phyloP scores from a whole-genome alignment of 2,329 filamentous ascomycete species.

The Colletotrichum sp. region DNA sequence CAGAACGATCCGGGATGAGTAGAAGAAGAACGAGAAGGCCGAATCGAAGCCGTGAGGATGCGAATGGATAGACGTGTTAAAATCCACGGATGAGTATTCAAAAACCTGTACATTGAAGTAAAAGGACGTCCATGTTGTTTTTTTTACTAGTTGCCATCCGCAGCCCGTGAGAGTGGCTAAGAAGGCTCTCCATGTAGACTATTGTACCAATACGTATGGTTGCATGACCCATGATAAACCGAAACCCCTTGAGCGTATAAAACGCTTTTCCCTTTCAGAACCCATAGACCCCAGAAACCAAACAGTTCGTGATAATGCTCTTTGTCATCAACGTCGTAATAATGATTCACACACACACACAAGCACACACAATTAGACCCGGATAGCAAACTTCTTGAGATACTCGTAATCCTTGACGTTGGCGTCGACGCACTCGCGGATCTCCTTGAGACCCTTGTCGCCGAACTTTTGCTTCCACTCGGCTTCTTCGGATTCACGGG shows the following conservation, averaged over 20 bases:
- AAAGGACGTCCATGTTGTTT: not conserved
- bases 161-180: not conserved
- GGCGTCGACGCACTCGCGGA: slow-evolving; percentile 72
- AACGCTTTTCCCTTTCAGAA: not conserved
- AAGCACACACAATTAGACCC: slow-evolving; percentile 45
- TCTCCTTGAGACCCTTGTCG: slow-evolving; percentile 71
- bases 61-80: not conserved
- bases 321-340: slow-evolving; percentile 19
- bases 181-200: slow-evolving; percentile 19
- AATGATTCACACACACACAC: not conserved
- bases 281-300: not conserved
- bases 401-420: slow-evolving; percentile 82
- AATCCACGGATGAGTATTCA: not conserved
- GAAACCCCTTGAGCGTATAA: not conserved
- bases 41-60: not conserved
- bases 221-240: slow-evolving; percentile 16
- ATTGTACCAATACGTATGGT: slow-evolving; percentile 20
- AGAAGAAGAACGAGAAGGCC: not conserved
- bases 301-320: not conserved
- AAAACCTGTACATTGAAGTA: slow-evolving; percentile 5
- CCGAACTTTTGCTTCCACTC: slow-evolving; percentile 81
- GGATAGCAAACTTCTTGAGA: slow-evolving; percentile 77
- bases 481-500: slow-evolving; percentile 68
- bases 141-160: not conserved
- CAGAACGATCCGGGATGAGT: not conserved